Evolutionary conservation across 2,329 filamentous ascomycete species (phyloP), one percentile per base, ranked within the genome.

Genomic region (Fusarium lateritium): DNA sequence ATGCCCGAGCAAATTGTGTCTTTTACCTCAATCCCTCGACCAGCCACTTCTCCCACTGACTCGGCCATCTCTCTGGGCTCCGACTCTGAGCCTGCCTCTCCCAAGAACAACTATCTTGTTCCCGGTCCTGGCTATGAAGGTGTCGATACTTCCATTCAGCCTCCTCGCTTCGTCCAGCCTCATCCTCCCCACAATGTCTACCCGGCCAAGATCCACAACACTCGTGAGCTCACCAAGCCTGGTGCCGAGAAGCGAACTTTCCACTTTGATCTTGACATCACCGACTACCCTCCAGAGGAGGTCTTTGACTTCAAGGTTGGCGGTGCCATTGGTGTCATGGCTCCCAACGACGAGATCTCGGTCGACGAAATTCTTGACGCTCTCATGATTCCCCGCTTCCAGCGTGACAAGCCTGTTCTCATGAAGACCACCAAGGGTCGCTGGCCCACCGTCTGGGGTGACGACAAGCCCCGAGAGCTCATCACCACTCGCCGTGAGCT

Each of bases 381-480:
- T 24, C 88, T 99, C 19, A 86, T 92, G 73, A 86, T 98, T 22
- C 94, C 94, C 5, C 91, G 89, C 38, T 93, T 91, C 76, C 85
- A 96, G 63, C 91, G 96, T 31, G 92, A 97, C 81, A 96, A 93
- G 84, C 91, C 92, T 15, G 87, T 97, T 19, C 83, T 92, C 19
- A 82, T 98, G 72, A 90, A 90, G 78, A 98, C 96, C 1, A 89
- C 86, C 36, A 88, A 86, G 64, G 95, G 95, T 34, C 88, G 96
- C 50, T 99, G 95, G 95, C 96, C 96, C 6, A 99, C 96, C 1
- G 97, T 99, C 50, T 99, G 96, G 96, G 96, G 95, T 42, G 93
- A 97, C 3, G 95, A 98, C 21, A 82, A 92, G 79, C 81, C 94
- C 8, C 89, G 96, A 58, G 91, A 96, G 77, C 84, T 99, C n/a